Evolutionary conservation across 306 rosid genomes (phyloP).

Genomic region (Hippophae tibetana): DNA sequence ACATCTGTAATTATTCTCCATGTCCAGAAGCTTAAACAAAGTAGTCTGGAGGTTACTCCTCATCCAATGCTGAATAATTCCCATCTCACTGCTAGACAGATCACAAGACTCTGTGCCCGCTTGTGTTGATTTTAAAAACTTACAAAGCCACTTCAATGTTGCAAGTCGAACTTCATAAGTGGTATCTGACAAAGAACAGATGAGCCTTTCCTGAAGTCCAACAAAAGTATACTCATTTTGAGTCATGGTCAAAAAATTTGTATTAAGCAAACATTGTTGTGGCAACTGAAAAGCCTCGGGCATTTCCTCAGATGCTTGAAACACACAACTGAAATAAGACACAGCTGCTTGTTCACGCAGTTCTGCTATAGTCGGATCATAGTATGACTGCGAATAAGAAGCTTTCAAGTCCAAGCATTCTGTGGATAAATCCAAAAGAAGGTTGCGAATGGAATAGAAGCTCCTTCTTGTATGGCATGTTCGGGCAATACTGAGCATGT

Average conservation of each 20-base stretch:
- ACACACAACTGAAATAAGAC: constrained; percentile 75
- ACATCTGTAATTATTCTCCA: constrained; percentile 70
- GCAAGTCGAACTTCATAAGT: constrained; percentile 83
- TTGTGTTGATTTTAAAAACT: constrained; percentile 54
- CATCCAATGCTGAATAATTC: constrained; percentile 46
- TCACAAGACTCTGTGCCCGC: constrained; percentile 34
- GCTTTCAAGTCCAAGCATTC: constrained; percentile 61
- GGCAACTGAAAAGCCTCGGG: constrained; percentile 21
- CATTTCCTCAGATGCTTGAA: constrained; percentile 54
- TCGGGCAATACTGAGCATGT: constrained; percentile 69
- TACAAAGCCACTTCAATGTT: constrained; percentile 83
- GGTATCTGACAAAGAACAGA: constrained; percentile 62
- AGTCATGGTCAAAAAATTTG: constrained; percentile 31
- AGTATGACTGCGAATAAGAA: constrained; percentile 33
- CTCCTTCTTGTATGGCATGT: constrained; percentile 32
- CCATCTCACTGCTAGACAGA: constrained; percentile 33
- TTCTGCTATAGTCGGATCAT: constrained; percentile 74
- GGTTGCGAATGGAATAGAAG: constrained; percentile 32
- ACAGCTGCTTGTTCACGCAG: constrained; percentile 76
- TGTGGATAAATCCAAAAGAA: constrained; percentile 61
- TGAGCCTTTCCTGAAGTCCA: constrained; percentile 58
- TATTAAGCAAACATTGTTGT: constrained; percentile 27
- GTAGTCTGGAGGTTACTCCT: constrained; percentile 52
- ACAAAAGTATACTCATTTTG: constrained; percentile 34
- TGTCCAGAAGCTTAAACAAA: constrained; percentile 45